These are phyloP conservation scores for Blakeslea trispora DNA, from an alignment of 371 early-diverging fungal species.

Conservation along the genomic window DNA sequence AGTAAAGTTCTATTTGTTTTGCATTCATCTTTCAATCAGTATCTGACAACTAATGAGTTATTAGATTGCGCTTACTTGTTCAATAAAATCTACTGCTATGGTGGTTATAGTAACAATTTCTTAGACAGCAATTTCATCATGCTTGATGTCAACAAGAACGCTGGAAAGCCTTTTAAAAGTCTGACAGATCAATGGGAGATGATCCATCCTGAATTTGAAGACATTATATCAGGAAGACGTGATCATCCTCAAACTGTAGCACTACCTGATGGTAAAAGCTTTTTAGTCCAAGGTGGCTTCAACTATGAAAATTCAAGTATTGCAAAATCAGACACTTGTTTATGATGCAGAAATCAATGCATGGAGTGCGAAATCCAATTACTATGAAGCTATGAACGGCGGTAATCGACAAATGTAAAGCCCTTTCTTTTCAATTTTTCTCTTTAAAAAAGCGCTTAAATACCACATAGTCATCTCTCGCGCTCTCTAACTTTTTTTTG, in stretches of 20 bases:
- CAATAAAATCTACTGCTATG: constrained; percentile 6
- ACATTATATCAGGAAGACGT: constrained; percentile 1
- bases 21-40: no score
- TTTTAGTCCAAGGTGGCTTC: constrained; percentile 8
- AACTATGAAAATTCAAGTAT: not conserved
- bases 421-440: not conserved
- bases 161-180: not conserved
- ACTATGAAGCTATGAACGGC: constrained; percentile 1
- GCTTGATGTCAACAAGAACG: constrained; percentile 9
- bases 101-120: not conserved
- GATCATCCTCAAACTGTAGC: not conserved
- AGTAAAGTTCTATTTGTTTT: no score
- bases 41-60: no score
- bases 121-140: not conserved
- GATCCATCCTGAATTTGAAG: not conserved
- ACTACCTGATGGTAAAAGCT: constrained; percentile 7
- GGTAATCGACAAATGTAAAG: constrained; percentile 8
- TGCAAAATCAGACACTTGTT: constrained; percentile 1
- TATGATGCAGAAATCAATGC: constrained; percentile 5
- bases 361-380: not conserved
- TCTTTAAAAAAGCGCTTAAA: not conserved
- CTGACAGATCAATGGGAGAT: constrained; percentile 2
- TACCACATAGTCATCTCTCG: no score
- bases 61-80: constrained; percentile 4
- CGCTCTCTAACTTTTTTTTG: no score